Base-by-base conservation (phyloP, 495 filamentous ascomycete species). In the Glonium stellatum region DNA sequence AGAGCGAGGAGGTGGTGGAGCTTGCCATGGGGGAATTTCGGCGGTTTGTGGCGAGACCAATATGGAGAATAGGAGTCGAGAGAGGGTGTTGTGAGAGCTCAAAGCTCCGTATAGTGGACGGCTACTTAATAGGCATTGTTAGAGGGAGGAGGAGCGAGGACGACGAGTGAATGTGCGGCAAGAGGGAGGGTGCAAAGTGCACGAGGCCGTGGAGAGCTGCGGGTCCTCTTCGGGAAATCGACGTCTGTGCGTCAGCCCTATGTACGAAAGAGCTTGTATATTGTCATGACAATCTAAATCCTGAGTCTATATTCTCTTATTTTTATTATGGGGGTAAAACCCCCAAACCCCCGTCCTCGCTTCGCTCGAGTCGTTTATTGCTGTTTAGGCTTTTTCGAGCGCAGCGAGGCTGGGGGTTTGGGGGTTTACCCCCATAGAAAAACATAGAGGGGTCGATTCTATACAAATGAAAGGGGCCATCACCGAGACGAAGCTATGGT, bases 1-100 rank as follows among this genome's bases (percentile, higher is more conserved):
- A 55, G 41, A 69, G 54, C 4, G 63, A 55, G n/a, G 60, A 63
- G 11, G 55, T 42, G 41, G 58, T 54, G 15, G 60, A 60, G 63
- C 46, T 59, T 44, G 56, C 34, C 64, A 67, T 67, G 56, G 19
- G 48, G 25, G 5, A 9, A 44, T 44, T 13, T 51, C 21, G 48
- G 11, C n/a, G n/a, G n/a, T n/a, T n/a, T n/a, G n/a, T 12, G 48
- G 25, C 4, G 25, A 19, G 19, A n/a, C 13, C 22, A 21, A 21
- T 4, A n/a, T 4, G 2, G 48, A 21, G 25, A 23, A 31, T 23
- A 21, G 22, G 48, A 19, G 21, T 21, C 9, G 4, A 4, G 13
- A 51, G 48, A 1, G 6, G 25, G 48, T 5, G 5, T 15, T 25
- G 23, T 23, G 48, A 23, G 48, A 51, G 48, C 48, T 51, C 25